Conservation (phyloP, 2,329 filamentous ascomycete species). For the Pseudogymnoascus sp. region DNA sequence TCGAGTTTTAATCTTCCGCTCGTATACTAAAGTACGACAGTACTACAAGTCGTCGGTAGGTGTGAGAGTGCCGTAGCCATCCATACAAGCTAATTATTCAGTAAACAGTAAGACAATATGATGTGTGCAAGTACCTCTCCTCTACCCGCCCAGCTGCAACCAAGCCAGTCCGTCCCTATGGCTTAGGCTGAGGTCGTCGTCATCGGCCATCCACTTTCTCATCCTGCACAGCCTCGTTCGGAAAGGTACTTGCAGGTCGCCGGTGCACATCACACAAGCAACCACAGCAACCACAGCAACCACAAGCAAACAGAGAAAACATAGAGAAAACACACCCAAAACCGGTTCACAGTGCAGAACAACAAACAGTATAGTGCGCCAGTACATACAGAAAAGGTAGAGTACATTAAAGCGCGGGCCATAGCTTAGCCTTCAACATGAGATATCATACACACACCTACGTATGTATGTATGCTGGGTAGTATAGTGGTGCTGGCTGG, state of each 20-base stretch:
- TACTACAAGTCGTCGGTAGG: neutral
- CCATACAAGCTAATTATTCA: too few relatives aligned
- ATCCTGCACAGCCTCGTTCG: conserved; percentile 1
- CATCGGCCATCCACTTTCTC: conserved; percentile 5
- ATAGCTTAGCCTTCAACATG: neutral
- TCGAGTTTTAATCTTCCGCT: neutral
- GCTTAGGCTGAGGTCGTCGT: neutral
- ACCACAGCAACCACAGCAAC: neutral
- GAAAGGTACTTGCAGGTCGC: neutral
- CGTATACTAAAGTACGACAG: neutral
- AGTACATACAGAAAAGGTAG: neutral
- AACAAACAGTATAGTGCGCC: too few relatives aligned
- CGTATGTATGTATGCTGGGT: neutral
- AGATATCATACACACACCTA: neutral
- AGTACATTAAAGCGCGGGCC: neutral
- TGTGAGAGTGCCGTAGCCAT: neutral
- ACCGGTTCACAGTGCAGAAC: neutral
- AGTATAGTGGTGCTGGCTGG: neutral
- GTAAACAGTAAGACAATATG: neutral
- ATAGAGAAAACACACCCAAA: neutral
- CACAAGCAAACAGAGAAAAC: neutral
- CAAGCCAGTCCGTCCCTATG: neutral
- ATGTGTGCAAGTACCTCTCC: neutral
- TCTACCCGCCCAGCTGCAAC: conserved; percentile 1
- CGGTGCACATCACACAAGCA: neutral